phyloP scores from a whole-genome alignment of 1,139 yeast species.

The Taiozyma sp. region DNA sequence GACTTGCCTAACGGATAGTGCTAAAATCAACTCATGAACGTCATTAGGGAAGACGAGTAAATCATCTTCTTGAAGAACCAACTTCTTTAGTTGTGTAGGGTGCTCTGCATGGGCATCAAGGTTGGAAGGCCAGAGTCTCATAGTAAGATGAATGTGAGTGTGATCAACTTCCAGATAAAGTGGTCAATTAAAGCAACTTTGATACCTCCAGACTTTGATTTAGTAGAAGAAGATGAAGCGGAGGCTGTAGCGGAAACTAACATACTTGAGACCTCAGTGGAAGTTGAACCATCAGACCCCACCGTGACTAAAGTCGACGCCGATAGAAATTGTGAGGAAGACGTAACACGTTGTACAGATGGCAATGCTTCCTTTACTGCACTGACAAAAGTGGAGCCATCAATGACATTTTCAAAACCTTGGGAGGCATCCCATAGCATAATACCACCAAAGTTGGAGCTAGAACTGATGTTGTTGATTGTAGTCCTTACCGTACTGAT shows the following conservation, averaged over 20 bases:
- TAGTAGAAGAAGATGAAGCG: background rate
- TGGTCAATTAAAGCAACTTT: background rate
- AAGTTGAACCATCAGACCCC: background rate
- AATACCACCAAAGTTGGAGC: conserved; percentile 57
- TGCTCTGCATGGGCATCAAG: background rate
- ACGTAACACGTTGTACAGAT: background rate
- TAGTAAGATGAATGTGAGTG: background rate
- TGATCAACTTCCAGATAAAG: background rate
- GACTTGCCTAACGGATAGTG: background rate
- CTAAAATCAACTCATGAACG: background rate
- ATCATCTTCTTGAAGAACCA: background rate
- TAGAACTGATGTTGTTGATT: conserved; percentile 7
- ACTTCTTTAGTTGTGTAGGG: background rate
- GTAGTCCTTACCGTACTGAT: conserved; percentile 30
- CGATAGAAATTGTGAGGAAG: background rate
- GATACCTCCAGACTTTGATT: background rate
- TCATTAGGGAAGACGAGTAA: background rate
- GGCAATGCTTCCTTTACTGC: conserved; percentile 22
- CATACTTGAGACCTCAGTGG: background rate
- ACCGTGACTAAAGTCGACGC: background rate
- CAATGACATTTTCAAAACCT: conserved; percentile 49
- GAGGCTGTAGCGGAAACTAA: background rate
- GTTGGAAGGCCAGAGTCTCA: background rate
- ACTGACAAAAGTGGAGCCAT: conserved; percentile 34
- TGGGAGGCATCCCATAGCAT: conserved; percentile 83